Evolutionary conservation across 805 yeast species (phyloP).

Genomic region (Candida taoyuanica): DNA sequence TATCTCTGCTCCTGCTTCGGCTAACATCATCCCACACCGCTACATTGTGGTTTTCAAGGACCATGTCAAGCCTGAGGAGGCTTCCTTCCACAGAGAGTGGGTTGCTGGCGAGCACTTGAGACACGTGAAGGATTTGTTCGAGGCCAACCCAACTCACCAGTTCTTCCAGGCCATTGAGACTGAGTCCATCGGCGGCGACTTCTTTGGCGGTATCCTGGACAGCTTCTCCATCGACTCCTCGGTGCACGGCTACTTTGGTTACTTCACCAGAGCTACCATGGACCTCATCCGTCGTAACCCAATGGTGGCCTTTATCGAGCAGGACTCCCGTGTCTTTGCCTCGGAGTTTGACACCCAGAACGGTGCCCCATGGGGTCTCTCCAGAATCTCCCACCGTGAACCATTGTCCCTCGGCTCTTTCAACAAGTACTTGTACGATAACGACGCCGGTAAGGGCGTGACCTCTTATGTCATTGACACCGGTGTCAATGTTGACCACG

Average conservation of each 20-base stretch:
- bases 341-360: conserved; percentile 61
- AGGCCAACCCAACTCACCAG: conserved; percentile 30
- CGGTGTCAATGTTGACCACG: conserved; percentile 73
- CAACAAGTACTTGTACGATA: conserved; percentile 69
- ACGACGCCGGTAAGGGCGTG: conserved; percentile 76
- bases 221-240: conserved; percentile 52
- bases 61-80: conserved; percentile 46
- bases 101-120: conserved; percentile 49
- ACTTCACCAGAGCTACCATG: conserved; percentile 69
- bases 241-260: conserved; percentile 80
- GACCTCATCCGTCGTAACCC: conserved; percentile 69
- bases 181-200: conserved; percentile 25
- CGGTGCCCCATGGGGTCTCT: conserved; percentile 94
- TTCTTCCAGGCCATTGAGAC: conserved; percentile 34
- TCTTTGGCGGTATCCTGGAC: conserved; percentile 53
- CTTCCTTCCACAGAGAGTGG: conserved; percentile 64
- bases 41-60: conserved; percentile 85
- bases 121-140: conserved; percentile 33
- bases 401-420: conserved; percentile 62
- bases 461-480: conserved; percentile 88
- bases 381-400: conserved; percentile 82
- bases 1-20: conserved; percentile 34
- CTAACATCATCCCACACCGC: conserved; percentile 58
- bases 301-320: conserved; percentile 63
- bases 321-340: conserved; percentile 67